phyloP scores from a whole-genome alignment of 169 alveolate species.

The Eimeria praecox region DNA sequence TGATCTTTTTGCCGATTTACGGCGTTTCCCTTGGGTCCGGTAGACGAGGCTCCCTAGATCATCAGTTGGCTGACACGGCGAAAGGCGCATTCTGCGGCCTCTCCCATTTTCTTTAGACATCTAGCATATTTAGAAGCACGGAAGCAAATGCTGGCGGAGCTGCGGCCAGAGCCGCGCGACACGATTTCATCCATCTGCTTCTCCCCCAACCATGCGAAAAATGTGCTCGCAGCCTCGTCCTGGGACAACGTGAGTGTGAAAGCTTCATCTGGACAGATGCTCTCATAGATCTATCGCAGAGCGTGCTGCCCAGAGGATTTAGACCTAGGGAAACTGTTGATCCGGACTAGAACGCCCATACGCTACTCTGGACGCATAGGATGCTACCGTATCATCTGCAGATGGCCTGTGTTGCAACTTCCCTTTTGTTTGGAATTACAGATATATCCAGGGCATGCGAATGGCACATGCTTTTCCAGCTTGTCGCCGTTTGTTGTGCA shows the following conservation, averaged over 20 bases:
- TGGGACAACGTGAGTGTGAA: conserved; percentile 79
- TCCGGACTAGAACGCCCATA: background rate
- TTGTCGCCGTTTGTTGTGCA: background rate
- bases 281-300: background rate
- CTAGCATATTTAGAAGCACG: background rate
- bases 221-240: conserved; percentile 77
- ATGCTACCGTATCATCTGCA: background rate
- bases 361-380: background rate
- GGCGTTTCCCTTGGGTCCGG: background rate
- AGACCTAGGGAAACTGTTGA: too few species aligned
- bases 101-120: conserved; percentile 2
- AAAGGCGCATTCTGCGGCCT: background rate
- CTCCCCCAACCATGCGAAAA: conserved; percentile 74
- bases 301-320: background rate
- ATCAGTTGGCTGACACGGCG: background rate
- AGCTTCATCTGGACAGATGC: background rate
- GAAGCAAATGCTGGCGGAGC: conserved; percentile 67
- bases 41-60: background rate
- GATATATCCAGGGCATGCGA: background rate
- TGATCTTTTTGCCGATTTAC: background rate
- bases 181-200: conserved; percentile 78
- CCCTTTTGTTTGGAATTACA: background rate
- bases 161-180: conserved; percentile 83
- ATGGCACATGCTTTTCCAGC: background rate
- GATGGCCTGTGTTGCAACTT: background rate